A percentile compares a stretch with the other conserved stretches of the same genome.
These are phyloP conservation scores for Pseudogymnoascus sp. DNA, from an alignment of 2,329 filamentous ascomycete genomes.

Conservation along the genomic window DNA sequence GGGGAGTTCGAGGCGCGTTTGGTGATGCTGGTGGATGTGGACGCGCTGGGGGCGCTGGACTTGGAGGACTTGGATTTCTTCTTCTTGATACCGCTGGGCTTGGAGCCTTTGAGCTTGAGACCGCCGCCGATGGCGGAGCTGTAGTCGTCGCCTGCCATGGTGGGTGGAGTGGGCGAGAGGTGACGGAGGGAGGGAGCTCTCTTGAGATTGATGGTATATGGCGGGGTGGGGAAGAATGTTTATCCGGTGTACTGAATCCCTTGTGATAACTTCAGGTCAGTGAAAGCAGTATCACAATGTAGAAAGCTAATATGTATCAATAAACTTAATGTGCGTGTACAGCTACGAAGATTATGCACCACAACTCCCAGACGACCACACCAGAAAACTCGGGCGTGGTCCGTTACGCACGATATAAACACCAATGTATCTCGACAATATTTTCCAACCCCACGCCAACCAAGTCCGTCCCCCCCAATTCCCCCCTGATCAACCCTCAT, in stretches of 20 bases:
- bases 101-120: conserved; percentile 72
- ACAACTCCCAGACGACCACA: background rate
- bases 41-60: background rate
- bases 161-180: background rate
- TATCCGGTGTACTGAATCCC: background rate
- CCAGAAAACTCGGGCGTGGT: background rate
- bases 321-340: conserved; percentile 5
- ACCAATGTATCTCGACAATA: background rate
- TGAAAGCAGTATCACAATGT: too few species aligned
- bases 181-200: background rate
- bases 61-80: conserved; percentile 35
- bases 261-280: too few species aligned
- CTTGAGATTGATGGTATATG: background rate
- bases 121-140: conserved; percentile 57
- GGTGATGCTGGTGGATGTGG: background rate
- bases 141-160: conserved; percentile 73
- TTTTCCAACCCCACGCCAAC: conserved; percentile 1
- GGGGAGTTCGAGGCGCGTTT: background rate
- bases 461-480: background rate
- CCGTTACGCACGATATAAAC: conserved; percentile 8
- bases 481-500: background rate
- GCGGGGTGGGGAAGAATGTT: background rate
- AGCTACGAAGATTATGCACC: conserved; percentile 1
- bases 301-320: background rate
- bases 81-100: conserved; percentile 57